Base-by-base conservation (phyloP, 2,329 filamentous ascomycete species). In the Tolypocladium ovalisporum region DNA sequence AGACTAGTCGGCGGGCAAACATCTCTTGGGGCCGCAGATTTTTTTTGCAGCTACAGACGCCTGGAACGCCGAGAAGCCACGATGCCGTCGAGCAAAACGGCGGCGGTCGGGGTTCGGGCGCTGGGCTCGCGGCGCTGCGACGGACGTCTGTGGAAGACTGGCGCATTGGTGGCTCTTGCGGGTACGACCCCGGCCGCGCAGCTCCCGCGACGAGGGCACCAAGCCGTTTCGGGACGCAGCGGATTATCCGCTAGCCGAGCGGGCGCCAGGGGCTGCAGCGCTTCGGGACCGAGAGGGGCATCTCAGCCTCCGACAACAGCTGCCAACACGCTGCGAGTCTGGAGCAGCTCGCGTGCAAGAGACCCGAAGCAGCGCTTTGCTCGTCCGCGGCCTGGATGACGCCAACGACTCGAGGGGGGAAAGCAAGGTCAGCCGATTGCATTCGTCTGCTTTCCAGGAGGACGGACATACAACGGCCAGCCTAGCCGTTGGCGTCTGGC, bases 261-360 rank as follows among this genome's bases (percentile, higher is more conserved):
- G 24, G 36, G 52, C 24, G 22, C 12, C 36, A n/a, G 10, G 17
- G 27, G 4, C 52, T 40, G 52, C 29, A 4, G 47, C 9, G 32
- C 27, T 36, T 60, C 59, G 59, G 59, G 52, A 54, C 59, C 59
- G 59, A 60, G 47, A 57, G 47, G 37, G 27, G n/a, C 52, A 24
- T 19, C 24, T 51, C 35, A 22, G 36, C 51, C 37, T 40, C 59
- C 59, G 59, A 58, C 51, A 22, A 34, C 52, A 40, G 44, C 44
- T 17, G 29, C 44, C 37, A 47, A 24, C n/a, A n/a, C n/a, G 12
- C 13, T 8, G 12, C 40, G 22, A 27, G 15, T 3, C 24, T 17
- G 24, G 1, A 19, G 5, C 24, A 27, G 42, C 42, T 27, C 22
- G 24, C 1, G 6, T 19, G 47, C 47, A 15, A 49, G 15, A 8